Conservation (phyloP, 129 eudicot genomes). For the Centella asiatica region DNA sequence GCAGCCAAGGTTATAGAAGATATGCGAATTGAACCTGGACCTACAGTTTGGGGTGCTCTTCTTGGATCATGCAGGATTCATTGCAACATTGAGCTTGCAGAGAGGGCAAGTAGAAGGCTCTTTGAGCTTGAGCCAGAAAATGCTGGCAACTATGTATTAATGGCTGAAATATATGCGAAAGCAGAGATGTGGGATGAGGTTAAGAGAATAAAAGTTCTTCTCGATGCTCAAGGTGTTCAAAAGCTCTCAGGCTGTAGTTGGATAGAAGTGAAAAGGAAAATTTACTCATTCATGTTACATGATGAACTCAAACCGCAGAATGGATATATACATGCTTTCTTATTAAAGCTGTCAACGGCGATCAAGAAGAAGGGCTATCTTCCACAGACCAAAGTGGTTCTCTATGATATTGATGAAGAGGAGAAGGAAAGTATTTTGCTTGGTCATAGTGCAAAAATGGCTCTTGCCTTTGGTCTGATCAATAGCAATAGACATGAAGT, state of each 20-base stretch:
- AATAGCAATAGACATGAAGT: conserved; percentile 55
- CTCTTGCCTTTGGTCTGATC: conserved; percentile 83
- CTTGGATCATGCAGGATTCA: conserved; percentile 92
- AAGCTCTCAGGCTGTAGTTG: conserved; percentile 74
- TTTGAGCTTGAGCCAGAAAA: conserved; percentile 80
- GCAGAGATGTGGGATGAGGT: conserved; percentile 73
- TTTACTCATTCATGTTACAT: conserved; percentile 51
- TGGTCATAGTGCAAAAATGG: conserved; percentile 89
- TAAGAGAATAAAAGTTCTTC: conserved; percentile 48
- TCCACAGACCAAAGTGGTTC: conserved; percentile 70
- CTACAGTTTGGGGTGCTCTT: conserved; percentile 86
- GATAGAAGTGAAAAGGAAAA: conserved; percentile 63
- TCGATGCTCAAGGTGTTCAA: conserved; percentile 50
- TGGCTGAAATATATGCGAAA: conserved; percentile 76
- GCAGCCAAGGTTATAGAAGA: conserved; percentile 64
- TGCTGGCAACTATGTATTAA: conserved; percentile 77
- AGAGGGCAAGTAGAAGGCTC: conserved; percentile 67
- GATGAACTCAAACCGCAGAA: conserved; percentile 67
- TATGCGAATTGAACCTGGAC: conserved; percentile 77
- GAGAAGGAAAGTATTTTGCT: conserved; percentile 62
- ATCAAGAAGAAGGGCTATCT: conserved; percentile 75
- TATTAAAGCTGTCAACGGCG: conserved; percentile 48
- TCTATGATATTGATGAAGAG: conserved; percentile 52
- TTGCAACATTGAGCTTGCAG: conserved; percentile 68
- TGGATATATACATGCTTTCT: conserved; percentile 57